These are phyloP conservation scores for Antrodiella citrinella DNA, from an alignment of 768 basidiomycete genomes.

Conservation along the genomic window DNA sequence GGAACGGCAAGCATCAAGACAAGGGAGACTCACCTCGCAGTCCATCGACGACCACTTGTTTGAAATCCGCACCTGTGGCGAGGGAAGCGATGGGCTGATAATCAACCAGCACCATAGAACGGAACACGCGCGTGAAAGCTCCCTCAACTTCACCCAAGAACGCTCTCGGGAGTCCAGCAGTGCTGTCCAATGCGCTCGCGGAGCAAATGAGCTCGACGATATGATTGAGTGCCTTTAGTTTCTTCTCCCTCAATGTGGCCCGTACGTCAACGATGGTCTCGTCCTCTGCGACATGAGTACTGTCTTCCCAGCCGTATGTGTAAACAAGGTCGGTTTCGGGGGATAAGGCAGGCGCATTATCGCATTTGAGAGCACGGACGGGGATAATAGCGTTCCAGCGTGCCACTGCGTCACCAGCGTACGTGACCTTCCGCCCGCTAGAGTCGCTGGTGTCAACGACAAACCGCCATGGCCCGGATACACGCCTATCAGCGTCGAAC, in stretches of 20 bases:
- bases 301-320: not conserved
- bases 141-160: not conserved
- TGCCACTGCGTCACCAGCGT: not conserved
- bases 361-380: not conserved
- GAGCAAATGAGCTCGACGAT: not conserved
- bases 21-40: not conserved
- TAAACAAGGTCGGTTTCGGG: not conserved
- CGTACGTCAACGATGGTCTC: not conserved
- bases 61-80: not conserved
- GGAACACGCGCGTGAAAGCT: not conserved
- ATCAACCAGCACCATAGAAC: not conserved
- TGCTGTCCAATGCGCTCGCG: not conserved
- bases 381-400: not conserved
- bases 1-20: not conserved
- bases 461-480: not conserved
- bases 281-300: not conserved
- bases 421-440: not conserved
- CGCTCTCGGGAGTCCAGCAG: not conserved
- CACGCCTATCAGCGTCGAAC: not conserved
- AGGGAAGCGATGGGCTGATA: not conserved
- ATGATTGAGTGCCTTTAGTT: not conserved
- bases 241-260: not conserved
- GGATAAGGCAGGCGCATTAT: not conserved
- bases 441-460: not conserved
- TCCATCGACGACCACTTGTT: not conserved